Evolutionary conservation across 306 rosid genomes (phyloP), one percentile per base, ranked within the genome.

Genomic region (Ormosia emarginata): DNA sequence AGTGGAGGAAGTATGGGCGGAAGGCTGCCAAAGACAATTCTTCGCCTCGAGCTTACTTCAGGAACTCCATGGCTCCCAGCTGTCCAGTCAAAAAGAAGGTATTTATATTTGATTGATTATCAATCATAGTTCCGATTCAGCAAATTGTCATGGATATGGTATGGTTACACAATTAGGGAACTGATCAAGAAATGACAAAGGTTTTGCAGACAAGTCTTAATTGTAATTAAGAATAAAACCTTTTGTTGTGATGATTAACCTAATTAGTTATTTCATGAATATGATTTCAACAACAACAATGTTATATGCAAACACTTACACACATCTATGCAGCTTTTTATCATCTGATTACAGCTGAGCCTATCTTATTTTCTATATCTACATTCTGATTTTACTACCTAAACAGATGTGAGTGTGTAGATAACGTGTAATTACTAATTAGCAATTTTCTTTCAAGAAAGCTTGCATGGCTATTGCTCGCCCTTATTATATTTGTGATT

Each of bases 41-140:
- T 3, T 89, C 84, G 64, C 97, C 97, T 56, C 76, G 97, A 89
- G 97, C 97, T 85, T 92, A 92, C 83, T 90, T 83, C 46, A 89
- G 92, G 85, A 89, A 94, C 32, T 87, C 92, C 53, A 81, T 87
- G 88, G 89, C 97, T 78, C 97, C 93, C 6, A 62, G 29, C 39
- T 92, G 97, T 76, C 90, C 90, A 0, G 97, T 85, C 65, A 92
- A 92, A 79, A 92, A 90, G 92, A 92, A 89, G 97, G 97, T 91
- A 69, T 7, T 6, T 14, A 8, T 32, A 7, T 74, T 44, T 58
- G 40, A 58, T 57, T 40, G 37, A 17, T 18, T 40, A 67, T 24
- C 1, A 24, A 67, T 4, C 24, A 1, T 24, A 24, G 24, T 24
- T 24, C 24, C 24, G 24, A 24, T 24, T 37, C 41, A 37, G 5